Evolutionary conservation across 169 alveolate genomes (phyloP).

Genomic region (Condylostoma magnum): DNA sequence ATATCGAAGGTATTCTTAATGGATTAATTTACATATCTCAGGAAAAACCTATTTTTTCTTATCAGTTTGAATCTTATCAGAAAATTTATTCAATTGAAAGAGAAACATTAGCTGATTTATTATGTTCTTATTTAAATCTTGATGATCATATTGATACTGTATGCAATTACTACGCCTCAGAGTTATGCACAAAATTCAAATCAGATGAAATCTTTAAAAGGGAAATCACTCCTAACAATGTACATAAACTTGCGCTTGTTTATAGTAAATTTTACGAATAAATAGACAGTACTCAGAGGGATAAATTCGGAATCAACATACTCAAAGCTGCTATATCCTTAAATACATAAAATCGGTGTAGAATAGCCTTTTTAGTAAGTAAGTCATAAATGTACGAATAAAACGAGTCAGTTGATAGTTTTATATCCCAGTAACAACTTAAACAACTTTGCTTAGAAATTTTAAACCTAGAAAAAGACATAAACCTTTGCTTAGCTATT

Average conservation of each 20-base stretch:
- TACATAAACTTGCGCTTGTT: neutral
- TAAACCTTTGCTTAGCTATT: neutral
- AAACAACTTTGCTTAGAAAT: neutral
- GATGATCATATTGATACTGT: neutral
- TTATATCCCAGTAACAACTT: neutral
- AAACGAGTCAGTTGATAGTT: neutral
- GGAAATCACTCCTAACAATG: neutral
- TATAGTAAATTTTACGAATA: neutral
- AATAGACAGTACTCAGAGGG: too few relatives aligned
- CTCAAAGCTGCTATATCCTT: neutral
- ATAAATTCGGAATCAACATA: neutral
- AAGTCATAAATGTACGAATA: too few relatives aligned
- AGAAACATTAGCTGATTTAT: neutral
- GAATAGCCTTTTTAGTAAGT: neutral
- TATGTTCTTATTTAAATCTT: neutral
- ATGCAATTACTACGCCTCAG: neutral
- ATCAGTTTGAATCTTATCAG: neutral
- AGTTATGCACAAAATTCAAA: neutral
- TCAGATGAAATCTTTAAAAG: neutral
- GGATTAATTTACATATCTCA: neutral
- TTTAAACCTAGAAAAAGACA: neutral
- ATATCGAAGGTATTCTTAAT: neutral
- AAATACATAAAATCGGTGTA: too few relatives aligned
- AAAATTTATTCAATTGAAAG: neutral
- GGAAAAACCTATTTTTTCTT: constrained; percentile 1